Conservation (phyloP, 2,329 filamentous ascomycete genomes). For the Fusarium sp. region DNA sequence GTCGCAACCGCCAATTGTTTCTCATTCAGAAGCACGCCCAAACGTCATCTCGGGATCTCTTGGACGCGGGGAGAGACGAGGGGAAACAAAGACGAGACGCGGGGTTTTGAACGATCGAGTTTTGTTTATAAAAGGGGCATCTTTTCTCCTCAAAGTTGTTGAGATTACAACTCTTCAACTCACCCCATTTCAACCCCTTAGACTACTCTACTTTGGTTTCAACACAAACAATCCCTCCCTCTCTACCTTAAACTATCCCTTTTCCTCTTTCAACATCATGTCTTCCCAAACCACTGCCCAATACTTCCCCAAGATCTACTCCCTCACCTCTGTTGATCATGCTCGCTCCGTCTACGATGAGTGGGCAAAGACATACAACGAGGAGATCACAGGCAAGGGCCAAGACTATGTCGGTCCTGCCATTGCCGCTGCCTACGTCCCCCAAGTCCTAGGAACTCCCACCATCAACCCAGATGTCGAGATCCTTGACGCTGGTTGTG, state of each 20-base stretch:
- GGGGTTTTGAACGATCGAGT: conserved; percentile 16
- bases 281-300: conserved; percentile 42
- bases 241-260: neutral
- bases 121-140: conserved; percentile 30
- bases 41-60: conserved; percentile 38
- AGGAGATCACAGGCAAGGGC: conserved; percentile 50
- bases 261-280: conserved; percentile 18
- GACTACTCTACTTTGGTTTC: conserved; percentile 11
- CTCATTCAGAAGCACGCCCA: conserved; percentile 30
- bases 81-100: conserved; percentile 20
- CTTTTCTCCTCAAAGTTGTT: conserved; percentile 24
- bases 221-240: conserved; percentile 21
- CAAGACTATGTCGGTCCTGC: conserved; percentile 59
- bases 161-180: conserved; percentile 16
- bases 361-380: conserved; percentile 53
- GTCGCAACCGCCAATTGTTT: conserved; percentile 38
- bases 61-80: conserved; percentile 33
- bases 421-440: conserved; percentile 52
- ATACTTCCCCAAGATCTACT: conserved; percentile 47
- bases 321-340: conserved; percentile 43
- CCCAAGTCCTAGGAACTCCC: conserved; percentile 46
- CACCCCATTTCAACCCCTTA: conserved; percentile 13
- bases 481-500: conserved; percentile 68
- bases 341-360: conserved; percentile 52
- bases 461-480: conserved; percentile 39